Base-by-base conservation (phyloP, 129 eudicot species). In the Flaveria bidentis region DNA sequence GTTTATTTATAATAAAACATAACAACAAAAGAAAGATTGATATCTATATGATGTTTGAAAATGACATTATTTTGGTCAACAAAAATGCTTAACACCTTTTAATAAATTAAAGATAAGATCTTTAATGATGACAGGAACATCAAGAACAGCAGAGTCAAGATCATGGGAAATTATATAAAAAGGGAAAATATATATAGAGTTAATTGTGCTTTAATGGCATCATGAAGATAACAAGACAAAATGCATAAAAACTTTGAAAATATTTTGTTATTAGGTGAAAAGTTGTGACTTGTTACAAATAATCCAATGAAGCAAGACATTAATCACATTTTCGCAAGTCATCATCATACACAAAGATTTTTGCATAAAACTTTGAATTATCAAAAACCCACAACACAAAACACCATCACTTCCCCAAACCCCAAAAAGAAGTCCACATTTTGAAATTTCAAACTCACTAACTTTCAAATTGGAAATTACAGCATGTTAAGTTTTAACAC, bases 41-140 rank as follows among this genome's bases (percentile, higher is more conserved):
- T 66, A 41, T 28, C 41, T 71, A 20, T 41, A 17, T 44, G 67
- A 39, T 61, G 68, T 63, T 79, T 49, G 72, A 64, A 65, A 73
- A 17, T 67, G 79, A 66, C 70, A 73, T 56, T 26, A 36, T 45
- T 73, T 44, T 80, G 75, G 84, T 73, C 83, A 80, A 80, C 51
- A 73, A 20, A 62, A 41, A n/a, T 15, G 39, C 30, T 79, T 71
- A 62, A 62, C 52, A 78, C 30, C n/a, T 49, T 63, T 30, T 33
- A 33, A 71, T 70, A 70, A 30, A 4, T 30, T 30, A 30, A 60
- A 78, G 63, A 70, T 60, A 22, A 33, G 61, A 71, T 64, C 50
- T 80, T 41, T 42, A 64, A 80, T 41, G 62, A 73, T 73, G 79
- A 65, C 71, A 71, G 77, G 45, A 60, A 70, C 64, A 58, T 5